Percentiles rank a stretch among this genome's conserved stretches.
phyloP scores from a whole-genome alignment of 2,329 filamentous ascomycete genomes.

The Venturia aucupariae region DNA sequence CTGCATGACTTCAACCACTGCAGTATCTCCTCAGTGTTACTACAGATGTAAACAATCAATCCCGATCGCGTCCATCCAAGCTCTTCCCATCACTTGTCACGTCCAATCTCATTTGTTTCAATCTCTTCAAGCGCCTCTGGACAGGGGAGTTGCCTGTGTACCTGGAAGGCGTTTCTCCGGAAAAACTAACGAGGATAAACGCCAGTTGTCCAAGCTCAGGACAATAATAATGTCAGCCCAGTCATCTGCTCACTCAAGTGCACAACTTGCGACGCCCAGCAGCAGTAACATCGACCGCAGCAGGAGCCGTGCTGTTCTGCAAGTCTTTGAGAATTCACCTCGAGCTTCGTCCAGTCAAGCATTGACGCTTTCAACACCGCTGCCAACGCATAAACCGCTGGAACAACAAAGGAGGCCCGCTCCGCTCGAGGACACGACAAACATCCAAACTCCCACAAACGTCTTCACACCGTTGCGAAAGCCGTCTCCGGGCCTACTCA shows the following conservation, averaged over 20 bases:
- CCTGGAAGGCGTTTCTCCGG: background rate
- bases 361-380: background rate
- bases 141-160: background rate
- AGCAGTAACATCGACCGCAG: background rate
- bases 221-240: background rate
- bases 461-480: slow-evolving; percentile 23
- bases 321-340: background rate
- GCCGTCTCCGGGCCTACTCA: slow-evolving; percentile 33
- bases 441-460: background rate
- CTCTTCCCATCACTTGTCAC: background rate
- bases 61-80: background rate
- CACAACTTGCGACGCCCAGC: background rate
- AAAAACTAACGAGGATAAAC: background rate
- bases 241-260: background rate
- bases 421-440: slow-evolving; percentile 16
- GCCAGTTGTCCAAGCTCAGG: background rate
- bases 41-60: background rate
- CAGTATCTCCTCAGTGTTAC: too few relatives aligned
- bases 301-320: background rate
- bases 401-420: slow-evolving; percentile 3
- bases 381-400: background rate
- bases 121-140: background rate
- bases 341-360: background rate
- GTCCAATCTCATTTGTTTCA: background rate
- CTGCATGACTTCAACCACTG: background rate